Percentiles rank a stretch among this genome's conserved stretches.
phyloP scores from a whole-genome alignment of 306 rosid genomes.

The Vigna reflexopilosa region DNA sequence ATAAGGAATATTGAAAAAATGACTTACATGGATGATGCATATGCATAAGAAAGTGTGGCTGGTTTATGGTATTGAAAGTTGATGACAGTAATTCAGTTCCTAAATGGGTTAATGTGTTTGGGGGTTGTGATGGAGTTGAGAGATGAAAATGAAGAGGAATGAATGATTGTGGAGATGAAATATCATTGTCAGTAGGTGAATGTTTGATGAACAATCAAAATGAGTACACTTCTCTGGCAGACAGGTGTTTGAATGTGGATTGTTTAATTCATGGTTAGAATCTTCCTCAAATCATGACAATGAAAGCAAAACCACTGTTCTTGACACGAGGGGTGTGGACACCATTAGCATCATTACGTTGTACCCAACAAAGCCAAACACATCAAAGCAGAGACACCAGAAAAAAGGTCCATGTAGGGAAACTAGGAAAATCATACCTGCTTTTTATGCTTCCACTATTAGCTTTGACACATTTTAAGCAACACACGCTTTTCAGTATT shows the following conservation, averaged over 20 bases:
- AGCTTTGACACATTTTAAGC: conserved; percentile 13
- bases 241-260: conserved; percentile 32
- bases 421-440: conserved; percentile 37
- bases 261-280: conserved; percentile 40
- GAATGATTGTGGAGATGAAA: conserved; percentile 32
- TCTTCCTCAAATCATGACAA: conserved; percentile 23
- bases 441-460: conserved; percentile 41
- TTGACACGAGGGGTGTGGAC: conserved; percentile 52
- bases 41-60: too few species aligned
- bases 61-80: background rate
- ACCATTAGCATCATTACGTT: conserved; percentile 47
- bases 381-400: conserved; percentile 31
- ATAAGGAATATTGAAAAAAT: too few species aligned
- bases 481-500: conserved; percentile 33
- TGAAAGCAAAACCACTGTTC: conserved; percentile 45
- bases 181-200: conserved; percentile 43
- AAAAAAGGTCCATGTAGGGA: conserved; percentile 8
- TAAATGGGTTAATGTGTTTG: background rate
- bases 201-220: conserved; percentile 45
- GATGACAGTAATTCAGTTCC: background rate
- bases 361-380: conserved; percentile 51
- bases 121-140: background rate
- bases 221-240: conserved; percentile 21
- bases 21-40: too few species aligned
- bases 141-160: conserved; percentile 7